Conservation (phyloP, 1,284 basidiomycete genomes). For the Cutaneotrichosporon sp. region DNA sequence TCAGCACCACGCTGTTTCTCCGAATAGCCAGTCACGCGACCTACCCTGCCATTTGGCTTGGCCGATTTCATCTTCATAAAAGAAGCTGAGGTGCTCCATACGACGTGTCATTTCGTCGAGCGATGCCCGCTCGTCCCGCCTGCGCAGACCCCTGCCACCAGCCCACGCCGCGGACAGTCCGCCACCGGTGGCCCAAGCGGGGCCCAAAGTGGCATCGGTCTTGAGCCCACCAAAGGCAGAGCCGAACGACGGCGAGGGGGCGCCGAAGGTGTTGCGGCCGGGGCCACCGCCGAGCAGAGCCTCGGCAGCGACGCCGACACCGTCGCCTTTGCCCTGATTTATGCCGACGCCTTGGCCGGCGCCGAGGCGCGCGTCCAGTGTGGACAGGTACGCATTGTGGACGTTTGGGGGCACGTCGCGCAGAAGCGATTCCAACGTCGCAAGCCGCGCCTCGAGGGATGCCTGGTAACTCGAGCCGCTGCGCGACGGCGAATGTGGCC, state of each 20-base stretch:
- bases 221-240: conserved; percentile 8
- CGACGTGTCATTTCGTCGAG: conserved; percentile 37
- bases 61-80: conserved; percentile 50
- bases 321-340: conserved; percentile 38
- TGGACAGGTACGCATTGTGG: conserved; percentile 46
- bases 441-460: conserved; percentile 45
- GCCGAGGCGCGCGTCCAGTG: conserved; percentile 42
- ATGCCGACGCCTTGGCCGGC: conserved; percentile 40
- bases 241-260: background rate
- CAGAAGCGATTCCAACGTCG: conserved; percentile 46
- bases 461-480: conserved; percentile 21
- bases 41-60: conserved; percentile 50
- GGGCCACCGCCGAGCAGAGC: conserved; percentile 25
- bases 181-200: background rate
- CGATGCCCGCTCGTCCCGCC: conserved; percentile 15
- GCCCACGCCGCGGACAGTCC: conserved; percentile 9
- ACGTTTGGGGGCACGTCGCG: conserved; percentile 48
- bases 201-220: conserved; percentile 4
- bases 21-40: conserved; percentile 10
- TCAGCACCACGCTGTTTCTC: conserved; percentile 13
- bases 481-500: conserved; percentile 28
- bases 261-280: background rate
- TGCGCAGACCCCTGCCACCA: conserved; percentile 10
- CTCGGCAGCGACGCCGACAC: conserved; percentile 35
- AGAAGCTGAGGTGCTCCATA: conserved; percentile 46